phyloP scores from a whole-genome alignment of 768 basidiomycete genomes.

The Xerocomus brunneocitrinus region DNA sequence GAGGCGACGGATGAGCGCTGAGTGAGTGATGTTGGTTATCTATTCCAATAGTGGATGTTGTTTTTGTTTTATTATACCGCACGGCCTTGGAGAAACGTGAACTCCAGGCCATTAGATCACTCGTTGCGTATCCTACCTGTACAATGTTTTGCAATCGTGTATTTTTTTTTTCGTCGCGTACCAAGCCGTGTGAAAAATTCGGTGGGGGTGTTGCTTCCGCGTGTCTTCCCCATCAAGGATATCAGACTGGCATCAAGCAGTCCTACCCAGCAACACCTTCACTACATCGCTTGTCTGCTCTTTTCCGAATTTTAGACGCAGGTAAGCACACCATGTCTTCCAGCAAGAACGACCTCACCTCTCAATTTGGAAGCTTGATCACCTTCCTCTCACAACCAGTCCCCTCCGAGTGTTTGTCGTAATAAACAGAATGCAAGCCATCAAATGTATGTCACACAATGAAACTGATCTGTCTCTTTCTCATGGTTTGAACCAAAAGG shows the following conservation, averaged over 20 bases:
- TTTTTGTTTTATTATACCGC: conserved; percentile 11
- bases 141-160: conserved; percentile 32
- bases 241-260: conserved; percentile 26
- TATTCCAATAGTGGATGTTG: conserved; percentile 18
- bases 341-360: conserved; percentile 8
- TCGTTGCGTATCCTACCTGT: conserved; percentile 28
- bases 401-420: conserved; percentile 8
- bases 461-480: conserved; percentile 24
- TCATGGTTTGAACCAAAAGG: conserved; percentile 45
- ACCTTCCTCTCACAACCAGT: conserved; percentile 11
- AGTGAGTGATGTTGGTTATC: conserved; percentile 21
- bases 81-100: conserved; percentile 3
- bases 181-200: conserved; percentile 23
- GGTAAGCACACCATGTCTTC: conserved; percentile 2
- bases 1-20: conserved; percentile 43
- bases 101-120: conserved; percentile 7
- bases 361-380: conserved; percentile 13
- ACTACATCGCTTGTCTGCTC: not conserved
- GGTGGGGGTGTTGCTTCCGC: conserved; percentile 14
- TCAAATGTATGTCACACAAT: conserved; percentile 65
- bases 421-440: conserved; percentile 67
- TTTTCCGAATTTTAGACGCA: not conserved
- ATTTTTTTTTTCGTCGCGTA: conserved; percentile 19
- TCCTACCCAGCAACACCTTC: conserved; percentile 10
- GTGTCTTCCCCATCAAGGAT: conserved; percentile 24